Conservation (phyloP, 73 alveolate genomes). For the Uronychia setigera region DNA sequence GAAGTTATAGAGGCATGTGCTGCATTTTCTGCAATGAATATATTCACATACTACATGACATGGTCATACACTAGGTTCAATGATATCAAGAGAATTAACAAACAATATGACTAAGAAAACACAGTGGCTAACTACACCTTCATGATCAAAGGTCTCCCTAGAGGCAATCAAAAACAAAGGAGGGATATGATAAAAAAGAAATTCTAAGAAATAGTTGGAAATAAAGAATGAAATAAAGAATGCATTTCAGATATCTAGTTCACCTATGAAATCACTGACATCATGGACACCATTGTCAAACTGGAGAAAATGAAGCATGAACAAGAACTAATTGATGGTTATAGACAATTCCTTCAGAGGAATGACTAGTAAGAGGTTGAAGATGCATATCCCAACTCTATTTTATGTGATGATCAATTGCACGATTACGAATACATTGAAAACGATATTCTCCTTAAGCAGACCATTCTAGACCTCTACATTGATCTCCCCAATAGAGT, state of each 20-base stretch:
- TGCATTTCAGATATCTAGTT: background rate
- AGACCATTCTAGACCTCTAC: background rate
- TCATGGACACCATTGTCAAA: background rate
- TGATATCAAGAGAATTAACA: background rate
- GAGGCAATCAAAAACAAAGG: background rate
- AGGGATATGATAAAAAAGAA: background rate
- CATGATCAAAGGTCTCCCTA: background rate
- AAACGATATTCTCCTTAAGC: background rate
- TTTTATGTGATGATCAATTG: background rate
- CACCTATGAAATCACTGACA: background rate
- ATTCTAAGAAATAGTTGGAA: background rate
- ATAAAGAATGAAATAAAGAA: too few species aligned
- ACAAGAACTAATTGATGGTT: background rate
- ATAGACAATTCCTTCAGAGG: background rate
- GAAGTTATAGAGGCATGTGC: background rate
- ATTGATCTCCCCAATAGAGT: background rate
- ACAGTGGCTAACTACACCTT: background rate
- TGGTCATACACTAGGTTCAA: background rate
- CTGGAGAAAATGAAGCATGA: background rate
- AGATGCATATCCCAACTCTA: background rate
- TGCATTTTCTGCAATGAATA: background rate
- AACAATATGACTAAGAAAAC: background rate
- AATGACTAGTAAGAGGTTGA: background rate
- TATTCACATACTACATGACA: background rate
- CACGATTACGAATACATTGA: background rate